These are phyloP conservation scores for Rhododendron williamsianum DNA, from an alignment of 148 eudicot genomes.

Conservation along the genomic window DNA sequence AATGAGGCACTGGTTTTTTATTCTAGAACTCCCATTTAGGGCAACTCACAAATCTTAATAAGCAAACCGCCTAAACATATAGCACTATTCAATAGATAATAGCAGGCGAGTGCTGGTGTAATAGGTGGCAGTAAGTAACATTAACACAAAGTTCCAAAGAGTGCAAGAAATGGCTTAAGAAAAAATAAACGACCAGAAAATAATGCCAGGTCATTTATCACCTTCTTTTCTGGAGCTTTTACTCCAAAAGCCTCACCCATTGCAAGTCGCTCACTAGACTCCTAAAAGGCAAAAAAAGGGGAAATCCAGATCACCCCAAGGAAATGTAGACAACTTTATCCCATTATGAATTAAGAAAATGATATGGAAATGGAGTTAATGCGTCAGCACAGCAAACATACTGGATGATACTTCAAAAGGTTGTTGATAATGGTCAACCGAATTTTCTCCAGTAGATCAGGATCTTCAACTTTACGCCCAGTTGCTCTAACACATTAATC, in stretches of 20 bases:
- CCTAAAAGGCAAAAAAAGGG: slow-evolving; percentile 33
- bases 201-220: slow-evolving; percentile 17
- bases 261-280: slow-evolving; percentile 88
- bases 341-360: neutral
- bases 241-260: slow-evolving; percentile 97
- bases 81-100: neutral
- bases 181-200: neutral
- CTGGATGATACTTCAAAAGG: slow-evolving; percentile 91
- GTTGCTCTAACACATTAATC: slow-evolving; percentile 33
- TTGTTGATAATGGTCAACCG: slow-evolving; percentile 86
- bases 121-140: neutral
- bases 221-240: slow-evolving; percentile 80
- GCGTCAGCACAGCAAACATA: slow-evolving; percentile 29
- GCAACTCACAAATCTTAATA: neutral
- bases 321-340: neutral
- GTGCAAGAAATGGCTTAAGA: neutral
- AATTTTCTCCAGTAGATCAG: slow-evolving; percentile 84
- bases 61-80: neutral
- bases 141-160: neutral
- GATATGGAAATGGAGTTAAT: neutral
- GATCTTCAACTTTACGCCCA: slow-evolving; percentile 95
- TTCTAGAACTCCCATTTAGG: neutral
- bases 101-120: neutral
- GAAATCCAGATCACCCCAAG: slow-evolving; percentile 3
- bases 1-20: neutral